Base-by-base conservation (phyloP, 176 grass and related monocot genomes). In the Sorghum bicolor region DNA sequence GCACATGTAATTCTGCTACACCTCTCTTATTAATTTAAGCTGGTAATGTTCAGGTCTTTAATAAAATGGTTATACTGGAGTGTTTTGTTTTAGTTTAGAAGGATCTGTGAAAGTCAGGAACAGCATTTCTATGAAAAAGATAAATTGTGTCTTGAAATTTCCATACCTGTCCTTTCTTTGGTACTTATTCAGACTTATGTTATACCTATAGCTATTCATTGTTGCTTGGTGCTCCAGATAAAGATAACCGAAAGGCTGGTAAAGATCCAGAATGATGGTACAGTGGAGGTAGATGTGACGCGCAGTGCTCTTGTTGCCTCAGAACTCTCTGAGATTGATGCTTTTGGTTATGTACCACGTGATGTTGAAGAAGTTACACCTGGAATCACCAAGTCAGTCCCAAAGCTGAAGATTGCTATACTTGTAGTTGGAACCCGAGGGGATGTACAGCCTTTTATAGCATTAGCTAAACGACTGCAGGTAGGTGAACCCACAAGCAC, bases 401-500 rank as follows among this genome's bases (percentile, higher is more conserved):
- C 96, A 69, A 98, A 85, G 87, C 83, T 98, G 87, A 98, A 92
- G 87, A 93, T 98, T 80, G 96, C 86, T 67, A 98, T 98, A 85
- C 91, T 98, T 82, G 93, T 98, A 70, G 91, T 98, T 87, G 96
- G 96, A 84, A 98, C 96, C 74, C 88, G 93, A 89, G 96, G 96
- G 72, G 96, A 98, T 87, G 93, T 98, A 75, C 93, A 98, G 57
- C 96, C 96, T 90, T 98, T 98, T 85, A 95, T 98, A 90, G 96
- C 96, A 88, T 88, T 98, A 88, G 91, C 93, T 53, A 98, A 93
- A 87, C 85, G 89, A 76, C 93, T 98, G 74, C 96, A 94, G 91
- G 96, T 87, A 92, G 80, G 74, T 91, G 82, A 84, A 85, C 80
- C 63, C 74, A 47, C 55, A 90, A 78, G 30, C 28, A 72, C 41